Evolutionary conservation across 768 basidiomycete genomes (phyloP).

Genomic region (Phanerodontia chrysosporium): DNA sequence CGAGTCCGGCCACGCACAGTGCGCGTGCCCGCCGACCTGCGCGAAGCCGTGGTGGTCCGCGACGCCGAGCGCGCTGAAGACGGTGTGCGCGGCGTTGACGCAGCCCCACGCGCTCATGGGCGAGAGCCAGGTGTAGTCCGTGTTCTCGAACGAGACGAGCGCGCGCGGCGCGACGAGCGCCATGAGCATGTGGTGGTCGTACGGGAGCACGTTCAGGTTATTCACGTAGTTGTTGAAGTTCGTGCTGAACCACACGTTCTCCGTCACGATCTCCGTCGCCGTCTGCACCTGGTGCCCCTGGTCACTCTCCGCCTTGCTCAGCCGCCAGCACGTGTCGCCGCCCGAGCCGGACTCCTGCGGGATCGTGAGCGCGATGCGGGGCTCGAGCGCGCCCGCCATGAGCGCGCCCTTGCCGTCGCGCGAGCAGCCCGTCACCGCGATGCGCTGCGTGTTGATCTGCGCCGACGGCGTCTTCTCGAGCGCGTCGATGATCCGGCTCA

Average conservation of each 20-base stretch:
- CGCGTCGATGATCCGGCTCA: conserved; percentile 57
- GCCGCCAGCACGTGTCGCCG: conserved; percentile 54
- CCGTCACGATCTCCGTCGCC: conserved; percentile 52
- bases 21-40: conserved; percentile 49
- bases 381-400: conserved; percentile 54
- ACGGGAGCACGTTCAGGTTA: conserved; percentile 42
- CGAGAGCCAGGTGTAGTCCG: conserved; percentile 52
- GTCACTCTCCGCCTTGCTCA: conserved; percentile 44
- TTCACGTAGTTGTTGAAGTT: conserved; percentile 44
- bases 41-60: conserved; percentile 46
- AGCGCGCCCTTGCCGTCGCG: conserved; percentile 59
- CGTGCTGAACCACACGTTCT: conserved; percentile 61
- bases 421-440: conserved; percentile 58
- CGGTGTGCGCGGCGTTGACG: conserved; percentile 44
- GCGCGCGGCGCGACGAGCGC: conserved; percentile 53
- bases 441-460: conserved; percentile 41
- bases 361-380: conserved; percentile 54
- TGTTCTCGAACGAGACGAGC: conserved; percentile 51
- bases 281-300: conserved; percentile 47
- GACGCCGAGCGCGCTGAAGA: conserved; percentile 47
- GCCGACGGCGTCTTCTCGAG: conserved; percentile 44
- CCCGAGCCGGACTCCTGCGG: conserved; percentile 62
- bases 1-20: conserved; percentile 49
- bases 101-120: conserved; percentile 47
- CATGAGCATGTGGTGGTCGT: conserved; percentile 56